Evolutionary conservation across 2,329 filamentous ascomycete genomes (phyloP).

Genomic region (Diaporthe australafricana): DNA sequence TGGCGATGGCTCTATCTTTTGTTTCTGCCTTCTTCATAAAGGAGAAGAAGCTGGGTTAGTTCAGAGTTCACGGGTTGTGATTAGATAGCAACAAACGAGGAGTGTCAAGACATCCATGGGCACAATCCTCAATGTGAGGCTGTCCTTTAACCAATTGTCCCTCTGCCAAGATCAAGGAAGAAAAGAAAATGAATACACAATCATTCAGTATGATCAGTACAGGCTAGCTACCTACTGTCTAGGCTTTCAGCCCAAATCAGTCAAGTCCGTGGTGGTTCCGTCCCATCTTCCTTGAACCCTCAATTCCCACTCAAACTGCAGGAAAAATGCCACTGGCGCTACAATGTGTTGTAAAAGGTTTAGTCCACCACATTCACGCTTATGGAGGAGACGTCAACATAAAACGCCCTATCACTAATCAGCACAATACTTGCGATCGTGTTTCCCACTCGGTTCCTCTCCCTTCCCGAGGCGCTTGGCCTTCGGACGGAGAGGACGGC

Average conservation of each 20-base stretch:
- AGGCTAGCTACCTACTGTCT: background rate
- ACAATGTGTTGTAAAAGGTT: background rate
- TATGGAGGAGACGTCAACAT: background rate
- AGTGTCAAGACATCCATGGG: background rate
- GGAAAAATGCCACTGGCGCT: background rate
- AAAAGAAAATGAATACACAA: background rate
- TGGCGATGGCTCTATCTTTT: slow-evolving; percentile 53
- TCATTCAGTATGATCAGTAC: too few species aligned
- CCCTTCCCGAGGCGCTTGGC: background rate
- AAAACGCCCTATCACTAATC: background rate
- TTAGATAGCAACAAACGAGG: background rate
- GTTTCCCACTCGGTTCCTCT: background rate
- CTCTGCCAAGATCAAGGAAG: too few species aligned
- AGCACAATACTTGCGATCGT: background rate
- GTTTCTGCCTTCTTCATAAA: slow-evolving; percentile 62
- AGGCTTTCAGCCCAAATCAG: too few species aligned
- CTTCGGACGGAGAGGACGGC: background rate
- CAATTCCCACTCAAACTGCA: too few species aligned
- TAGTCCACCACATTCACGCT: background rate
- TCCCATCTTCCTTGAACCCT: background rate
- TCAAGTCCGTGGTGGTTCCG: background rate
- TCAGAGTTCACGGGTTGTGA: background rate
- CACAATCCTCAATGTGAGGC: too few species aligned
- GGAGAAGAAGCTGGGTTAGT: slow-evolving; percentile 64
- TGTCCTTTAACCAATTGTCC: background rate